Evolutionary conservation across 352 stramenopile genomes (phyloP), one percentile per base, ranked within the genome.

Genomic region (Globisporangium heterothallicum): DNA sequence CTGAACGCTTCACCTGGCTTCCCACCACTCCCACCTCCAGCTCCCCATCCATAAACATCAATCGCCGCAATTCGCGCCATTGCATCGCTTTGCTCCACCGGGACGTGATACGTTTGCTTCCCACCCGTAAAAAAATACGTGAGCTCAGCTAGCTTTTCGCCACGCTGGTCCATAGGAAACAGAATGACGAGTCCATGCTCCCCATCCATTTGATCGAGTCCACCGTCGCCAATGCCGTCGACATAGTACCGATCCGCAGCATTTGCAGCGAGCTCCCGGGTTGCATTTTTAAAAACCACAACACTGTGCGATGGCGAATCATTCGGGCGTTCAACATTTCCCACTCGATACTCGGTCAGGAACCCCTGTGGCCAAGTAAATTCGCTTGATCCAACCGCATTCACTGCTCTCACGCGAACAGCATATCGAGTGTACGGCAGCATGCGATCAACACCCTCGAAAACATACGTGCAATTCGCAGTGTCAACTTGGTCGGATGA

Each of bases 21-120:
- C 12, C 45, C 61, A 16, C 73, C 74, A 19, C 78, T 77, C 27
- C 79, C 84, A 7, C 84, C 82, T 9, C 84, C 84, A n/a, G 56
- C 84, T 0, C 84, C 84, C 82, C 84, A 94, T 10, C 75, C 67
- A 30, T 88, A 88, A n/a, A 84, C 56, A 26, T 87, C 78, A 4
- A 87, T 24, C 4, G 73, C 75, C 21, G 88, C 70, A 26, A 93
- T 57, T 6, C 76, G 76, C n/a, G 32, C 35, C n/a, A 36, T 49
- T 16, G 50, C 47, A 32, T 56, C 27, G 21, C 14, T 58, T 13
- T 70, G 47, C 6, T 63, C 53, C 7, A 10, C n/a, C 19, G 72
- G 61, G 0, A 85, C 51, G 14, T 36, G 55, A 21, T 72, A 77
- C 13, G 29, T 50, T 52, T 84, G 64, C 22, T 24, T 22, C 21